Evolutionary conservation across 2,329 filamentous ascomycete species (phyloP).

Genomic region (Colletotrichum euphorbiae): DNA sequence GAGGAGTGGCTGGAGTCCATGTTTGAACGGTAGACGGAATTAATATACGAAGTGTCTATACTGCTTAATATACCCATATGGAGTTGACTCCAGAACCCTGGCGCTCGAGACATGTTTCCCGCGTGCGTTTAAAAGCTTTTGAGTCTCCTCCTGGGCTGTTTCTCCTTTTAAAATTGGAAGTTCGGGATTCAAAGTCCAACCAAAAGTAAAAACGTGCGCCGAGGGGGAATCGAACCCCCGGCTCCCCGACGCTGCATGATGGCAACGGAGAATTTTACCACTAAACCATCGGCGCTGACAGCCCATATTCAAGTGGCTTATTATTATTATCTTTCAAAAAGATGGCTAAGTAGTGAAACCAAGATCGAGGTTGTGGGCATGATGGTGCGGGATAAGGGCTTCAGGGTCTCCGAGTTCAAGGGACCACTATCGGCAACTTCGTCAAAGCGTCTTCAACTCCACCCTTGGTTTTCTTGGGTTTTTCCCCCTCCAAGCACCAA

Average conservation of each 20-base stretch:
- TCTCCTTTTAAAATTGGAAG: no score
- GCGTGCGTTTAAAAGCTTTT: no score
- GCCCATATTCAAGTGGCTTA: no score
- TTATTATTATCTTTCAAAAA: no score
- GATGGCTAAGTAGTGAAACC: not conserved
- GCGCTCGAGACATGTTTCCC: no score
- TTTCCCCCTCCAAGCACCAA: constrained; percentile 10
- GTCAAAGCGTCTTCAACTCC: constrained; percentile 22
- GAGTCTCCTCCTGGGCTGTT: no score
- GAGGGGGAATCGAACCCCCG: constrained; percentile 40
- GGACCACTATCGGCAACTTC: constrained; percentile 9
- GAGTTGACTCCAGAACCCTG: no score
- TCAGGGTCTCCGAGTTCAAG: constrained; percentile 11
- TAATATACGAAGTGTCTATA: no score
- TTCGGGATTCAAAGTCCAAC: not conserved
- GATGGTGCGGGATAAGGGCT: constrained; percentile 28
- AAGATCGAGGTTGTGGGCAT: constrained; percentile 8
- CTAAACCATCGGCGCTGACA: constrained; percentile 37
- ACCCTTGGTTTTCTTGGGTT: not conserved
- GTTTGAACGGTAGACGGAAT: no score
- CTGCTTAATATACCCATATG: no score
- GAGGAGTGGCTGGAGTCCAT: no score
- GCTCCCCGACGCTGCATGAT: constrained; percentile 38
- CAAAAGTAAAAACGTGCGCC: constrained; percentile 25
- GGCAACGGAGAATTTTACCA: constrained; percentile 41